Evolutionary conservation across 2,329 filamentous ascomycete species (phyloP).

Genomic region (Penicillium thymicola): DNA sequence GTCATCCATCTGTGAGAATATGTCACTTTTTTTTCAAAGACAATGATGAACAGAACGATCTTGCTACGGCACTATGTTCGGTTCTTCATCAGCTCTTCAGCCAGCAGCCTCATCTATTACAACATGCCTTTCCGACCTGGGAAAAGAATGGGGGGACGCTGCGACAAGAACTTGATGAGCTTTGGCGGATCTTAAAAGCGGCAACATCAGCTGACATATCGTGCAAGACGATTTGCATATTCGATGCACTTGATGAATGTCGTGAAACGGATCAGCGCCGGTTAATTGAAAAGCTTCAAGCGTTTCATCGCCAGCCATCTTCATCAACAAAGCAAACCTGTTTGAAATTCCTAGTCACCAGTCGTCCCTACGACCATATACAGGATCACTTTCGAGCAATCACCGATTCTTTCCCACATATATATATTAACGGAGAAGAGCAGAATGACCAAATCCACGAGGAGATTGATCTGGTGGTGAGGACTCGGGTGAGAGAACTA

Average conservation of each 20-base stretch:
- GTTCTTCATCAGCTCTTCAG: slow-evolving; percentile 40
- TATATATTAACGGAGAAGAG: slow-evolving; percentile 7
- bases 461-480: slow-evolving; percentile 16
- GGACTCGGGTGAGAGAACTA: slow-evolving; percentile 9
- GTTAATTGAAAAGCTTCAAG: slow-evolving; percentile 10
- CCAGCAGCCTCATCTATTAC: slow-evolving; percentile 25
- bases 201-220: too few relatives aligned
- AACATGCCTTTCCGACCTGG: slow-evolving; percentile 14
- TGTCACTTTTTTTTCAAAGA: slow-evolving; percentile 44
- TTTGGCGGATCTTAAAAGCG: slow-evolving; percentile 15
- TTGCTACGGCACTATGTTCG: slow-evolving; percentile 32
- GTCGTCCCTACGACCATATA: slow-evolving; percentile 18
- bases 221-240: slow-evolving; percentile 8
- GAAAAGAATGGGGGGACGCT: slow-evolving; percentile 21
- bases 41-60: slow-evolving; percentile 32
- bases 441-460: slow-evolving; percentile 12
- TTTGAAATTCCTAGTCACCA: slow-evolving; percentile 21
- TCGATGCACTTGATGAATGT: slow-evolving; percentile 13
- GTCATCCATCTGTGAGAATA: background rate
- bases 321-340: background rate
- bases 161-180: slow-evolving; percentile 9
- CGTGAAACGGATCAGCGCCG: background rate
- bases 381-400: slow-evolving; percentile 1
- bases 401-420: too few relatives aligned
- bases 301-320: background rate